A percentile compares a stretch with the other conserved stretches of the same genome.
Evolutionary conservation across 768 basidiomycete species (phyloP).

Genomic region (Panaeolus cyanescens): DNA sequence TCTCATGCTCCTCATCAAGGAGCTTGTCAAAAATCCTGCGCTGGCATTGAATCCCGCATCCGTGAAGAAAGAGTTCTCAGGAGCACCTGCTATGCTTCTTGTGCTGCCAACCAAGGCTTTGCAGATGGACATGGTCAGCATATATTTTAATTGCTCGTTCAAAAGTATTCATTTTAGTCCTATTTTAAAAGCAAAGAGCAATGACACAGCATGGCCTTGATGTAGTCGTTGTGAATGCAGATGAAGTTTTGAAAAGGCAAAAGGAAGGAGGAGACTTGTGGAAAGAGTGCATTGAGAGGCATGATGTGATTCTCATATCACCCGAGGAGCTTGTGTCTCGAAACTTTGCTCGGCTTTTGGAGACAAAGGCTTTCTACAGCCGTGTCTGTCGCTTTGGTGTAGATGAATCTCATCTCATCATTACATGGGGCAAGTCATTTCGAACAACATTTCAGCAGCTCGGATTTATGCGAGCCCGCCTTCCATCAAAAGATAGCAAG

Average conservation of each 20-base stretch:
- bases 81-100: constrained; percentile 17
- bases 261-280: constrained; percentile 16
- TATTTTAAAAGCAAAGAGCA: background rate
- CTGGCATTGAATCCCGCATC: constrained; percentile 3
- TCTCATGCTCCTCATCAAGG: no score
- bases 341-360: constrained; percentile 18
- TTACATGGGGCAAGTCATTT: constrained; percentile 24
- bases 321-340: constrained; percentile 24
- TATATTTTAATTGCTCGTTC: no score
- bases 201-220: background rate
- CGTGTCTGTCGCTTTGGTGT: constrained; percentile 23
- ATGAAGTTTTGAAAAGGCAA: constrained; percentile 21
- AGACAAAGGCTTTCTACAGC: constrained; percentile 13
- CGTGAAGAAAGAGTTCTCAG: constrained; percentile 8
- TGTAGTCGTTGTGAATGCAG: constrained; percentile 7
- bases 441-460: constrained; percentile 23
- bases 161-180: no score
- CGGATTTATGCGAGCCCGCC: constrained; percentile 15
- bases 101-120: constrained; percentile 24
- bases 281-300: constrained; percentile 11
- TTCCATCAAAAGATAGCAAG: constrained; percentile 7
- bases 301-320: constrained; percentile 19
- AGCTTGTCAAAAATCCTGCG: constrained; percentile 6
- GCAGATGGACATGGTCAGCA: constrained; percentile 23
- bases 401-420: constrained; percentile 27